These are phyloP conservation scores for Fusarium veterinarium DNA, from an alignment of 2,329 filamentous ascomycete genomes.

Conservation along the genomic window DNA sequence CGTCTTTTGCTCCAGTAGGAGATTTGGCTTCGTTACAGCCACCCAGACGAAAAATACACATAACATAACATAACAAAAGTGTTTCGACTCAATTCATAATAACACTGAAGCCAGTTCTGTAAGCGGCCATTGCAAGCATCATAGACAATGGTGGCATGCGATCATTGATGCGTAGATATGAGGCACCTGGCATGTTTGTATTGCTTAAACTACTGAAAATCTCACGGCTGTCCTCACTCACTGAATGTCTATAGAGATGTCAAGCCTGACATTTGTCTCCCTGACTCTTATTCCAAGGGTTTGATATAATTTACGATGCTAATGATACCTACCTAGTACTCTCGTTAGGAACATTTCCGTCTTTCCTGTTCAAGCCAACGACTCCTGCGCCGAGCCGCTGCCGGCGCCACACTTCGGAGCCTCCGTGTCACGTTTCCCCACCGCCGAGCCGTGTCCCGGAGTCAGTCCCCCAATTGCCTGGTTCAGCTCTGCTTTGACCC, in stretches of 20 bases:
- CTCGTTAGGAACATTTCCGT: not conserved
- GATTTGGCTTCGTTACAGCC: too few relatives aligned
- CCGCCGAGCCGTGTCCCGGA: slow-evolving; percentile 29
- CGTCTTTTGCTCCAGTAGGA: too few relatives aligned
- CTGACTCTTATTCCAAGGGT: not conserved
- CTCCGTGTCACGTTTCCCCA: slow-evolving; percentile 23
- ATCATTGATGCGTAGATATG: not conserved
- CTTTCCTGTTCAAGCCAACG: not conserved
- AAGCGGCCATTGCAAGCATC: not conserved
- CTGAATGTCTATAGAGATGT: not conserved
- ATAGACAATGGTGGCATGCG: not conserved
- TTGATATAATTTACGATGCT: not conserved
- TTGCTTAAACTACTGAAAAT: too few relatives aligned
- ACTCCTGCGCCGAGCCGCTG: slow-evolving; percentile 22
- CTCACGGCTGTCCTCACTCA: too few relatives aligned
- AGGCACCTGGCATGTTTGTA: not conserved
- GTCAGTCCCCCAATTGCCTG: slow-evolving; percentile 2
- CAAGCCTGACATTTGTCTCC: not conserved
- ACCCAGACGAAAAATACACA: too few relatives aligned
- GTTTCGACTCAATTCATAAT: not conserved
- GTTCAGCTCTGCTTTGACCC: slow-evolving; percentile 1
- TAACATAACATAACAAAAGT: too few relatives aligned
- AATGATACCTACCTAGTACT: not conserved
- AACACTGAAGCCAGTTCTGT: not conserved
- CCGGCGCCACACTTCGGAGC: slow-evolving; percentile 29